phyloP scores from a whole-genome alignment of 225 moss, liverwort and hornwort genomes.

The Bryoerythrophyllum caledonicum region DNA sequence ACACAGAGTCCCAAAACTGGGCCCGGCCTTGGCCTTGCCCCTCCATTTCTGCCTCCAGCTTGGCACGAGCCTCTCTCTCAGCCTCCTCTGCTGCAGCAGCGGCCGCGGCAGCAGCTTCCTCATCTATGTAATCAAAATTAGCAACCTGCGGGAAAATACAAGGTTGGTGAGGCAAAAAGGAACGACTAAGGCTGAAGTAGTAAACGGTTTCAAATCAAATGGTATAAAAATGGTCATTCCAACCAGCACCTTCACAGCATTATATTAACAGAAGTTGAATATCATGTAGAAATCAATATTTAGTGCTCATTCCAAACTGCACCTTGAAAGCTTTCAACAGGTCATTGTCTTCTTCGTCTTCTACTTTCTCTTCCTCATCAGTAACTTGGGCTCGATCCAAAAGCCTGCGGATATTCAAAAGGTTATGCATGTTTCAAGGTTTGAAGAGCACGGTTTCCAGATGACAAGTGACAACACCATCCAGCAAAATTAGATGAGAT shows the following conservation, averaged over 20 bases:
- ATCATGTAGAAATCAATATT: too few relatives aligned
- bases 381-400: constrained; percentile 83
- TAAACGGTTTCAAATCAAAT: not conserved
- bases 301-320: not conserved
- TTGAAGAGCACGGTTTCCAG: not conserved
- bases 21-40: constrained; percentile 81
- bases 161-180: not conserved
- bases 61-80: constrained; percentile 56
- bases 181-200: not conserved
- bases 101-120: constrained; percentile 52
- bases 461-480: not conserved
- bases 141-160: constrained; percentile 48
- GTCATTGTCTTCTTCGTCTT: constrained; percentile 87
- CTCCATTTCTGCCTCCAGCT: constrained; percentile 64
- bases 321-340: constrained; percentile 88
- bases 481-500: not conserved
- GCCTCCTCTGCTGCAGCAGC: constrained; percentile 49
- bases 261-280: not conserved
- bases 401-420: constrained; percentile 47
- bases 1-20: constrained; percentile 85
- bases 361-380: constrained; percentile 64
- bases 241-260: constrained; percentile 67
- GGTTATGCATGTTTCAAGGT: not conserved
- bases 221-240: not conserved
- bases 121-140: constrained; percentile 71